Evolutionary conservation across 2,329 filamentous ascomycete species (phyloP), one percentile per base, ranked within the genome.

Genomic region (Tolypocladium inflatum): DNA sequence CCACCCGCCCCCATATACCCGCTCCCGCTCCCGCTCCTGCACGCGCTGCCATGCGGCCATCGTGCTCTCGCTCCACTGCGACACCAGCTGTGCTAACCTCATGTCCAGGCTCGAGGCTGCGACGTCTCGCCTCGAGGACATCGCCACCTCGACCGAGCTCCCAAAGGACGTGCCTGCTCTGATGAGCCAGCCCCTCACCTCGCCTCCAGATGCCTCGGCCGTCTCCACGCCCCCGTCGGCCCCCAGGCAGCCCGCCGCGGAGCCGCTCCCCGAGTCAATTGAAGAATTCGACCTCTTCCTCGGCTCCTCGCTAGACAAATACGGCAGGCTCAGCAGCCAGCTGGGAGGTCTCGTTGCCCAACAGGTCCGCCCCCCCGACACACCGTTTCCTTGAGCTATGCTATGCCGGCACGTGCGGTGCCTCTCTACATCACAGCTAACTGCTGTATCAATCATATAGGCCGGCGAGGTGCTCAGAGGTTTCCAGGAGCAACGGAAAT

Each of bases 71-170:
- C 9, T 37, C 26, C 53, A 15, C 62, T 58, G 15, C 19, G 11
- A 23, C 10, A 17, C 13, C 5, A 19, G 8, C 10, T 21, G 13
- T 72, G 68, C 82, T 84, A 72, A 85, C 74, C 59, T 70, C 60
- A 70, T 78, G 58, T 63, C 64, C 72, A 99, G 94, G 77, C 89
- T 99, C 66, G 94, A 99, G 81, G 94, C 94, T 72, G 94, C 94
- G 43, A 99, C 94, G 56, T 94, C 91, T 63, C 87, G 94, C 59
- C 85, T 99, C 58, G 94, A 99, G 78, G 94, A 99, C 73, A 96
- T 99, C 69, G 93, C 94, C 52, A 86, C 89, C 64, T 88, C 90
- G 19, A 84, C 82, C 57, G 86, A 88, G 64, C 73, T 81, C 3
- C 80, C 80, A 57, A 80, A 76, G 68, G 78, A 77, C 62, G 76